A percentile compares a stretch with the other conserved stretches of the same genome.
Conservation (phyloP, 306 rosid genomes). For the Acmispon strigosus region DNA sequence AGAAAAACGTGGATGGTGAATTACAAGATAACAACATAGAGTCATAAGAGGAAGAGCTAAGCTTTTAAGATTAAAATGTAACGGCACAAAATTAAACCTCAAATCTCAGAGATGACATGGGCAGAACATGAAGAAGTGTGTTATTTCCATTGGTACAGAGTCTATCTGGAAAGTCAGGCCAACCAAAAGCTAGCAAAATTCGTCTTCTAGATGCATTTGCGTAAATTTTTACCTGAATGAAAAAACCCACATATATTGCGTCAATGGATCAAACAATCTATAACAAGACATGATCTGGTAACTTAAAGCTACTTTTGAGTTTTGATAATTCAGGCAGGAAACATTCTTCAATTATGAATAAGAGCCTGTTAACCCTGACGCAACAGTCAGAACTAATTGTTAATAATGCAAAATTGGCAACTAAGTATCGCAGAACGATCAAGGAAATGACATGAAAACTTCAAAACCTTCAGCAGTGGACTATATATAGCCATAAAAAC, state of each 20-base stretch:
- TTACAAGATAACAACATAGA: not conserved
- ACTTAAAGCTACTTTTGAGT: not conserved
- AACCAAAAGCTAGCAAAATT: slow-evolving; percentile 39
- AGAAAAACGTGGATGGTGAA: slow-evolving; percentile 6
- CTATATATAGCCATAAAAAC: not conserved
- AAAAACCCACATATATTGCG: not conserved
- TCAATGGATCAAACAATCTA: not conserved
- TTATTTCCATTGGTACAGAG: slow-evolving; percentile 40
- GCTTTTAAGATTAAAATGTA: slow-evolving; percentile 1
- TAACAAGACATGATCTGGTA: not conserved
- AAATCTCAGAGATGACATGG: slow-evolving; percentile 41
- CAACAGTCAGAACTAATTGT: not conserved
- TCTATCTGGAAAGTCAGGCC: slow-evolving; percentile 36
- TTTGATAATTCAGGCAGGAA: not conserved
- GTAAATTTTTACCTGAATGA: slow-evolving; percentile 36
- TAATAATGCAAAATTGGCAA: slow-evolving; percentile 6
- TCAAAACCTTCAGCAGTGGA: not conserved
- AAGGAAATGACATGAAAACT: not conserved
- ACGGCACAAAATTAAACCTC: slow-evolving; percentile 31
- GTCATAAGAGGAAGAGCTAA: not conserved
- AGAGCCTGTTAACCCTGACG: not conserved
- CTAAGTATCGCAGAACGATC: not conserved
- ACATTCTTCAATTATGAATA: not conserved
- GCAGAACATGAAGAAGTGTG: slow-evolving; percentile 49
- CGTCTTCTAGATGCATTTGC: slow-evolving; percentile 49